phyloP scores from a whole-genome alignment of 208 protist genomes.

The Wallacemonas rigidus region DNA sequence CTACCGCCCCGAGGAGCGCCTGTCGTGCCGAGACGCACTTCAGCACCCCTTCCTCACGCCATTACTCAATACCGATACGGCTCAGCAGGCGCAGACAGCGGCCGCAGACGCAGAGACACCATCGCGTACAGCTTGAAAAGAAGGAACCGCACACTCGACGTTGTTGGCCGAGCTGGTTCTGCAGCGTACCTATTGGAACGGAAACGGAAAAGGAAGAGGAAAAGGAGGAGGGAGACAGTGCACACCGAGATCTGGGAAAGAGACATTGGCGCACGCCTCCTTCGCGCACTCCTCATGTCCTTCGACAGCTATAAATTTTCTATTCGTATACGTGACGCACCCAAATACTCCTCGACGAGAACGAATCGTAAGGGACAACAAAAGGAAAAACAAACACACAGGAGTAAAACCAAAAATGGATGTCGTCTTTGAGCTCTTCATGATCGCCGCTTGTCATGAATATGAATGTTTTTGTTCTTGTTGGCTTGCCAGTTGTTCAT shows the following conservation, averaged over 20 bases:
- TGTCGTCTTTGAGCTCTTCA: slow-evolving; percentile 1
- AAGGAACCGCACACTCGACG: neutral
- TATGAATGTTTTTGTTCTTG: slow-evolving; percentile 14
- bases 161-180: too few relatives aligned
- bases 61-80: slow-evolving; percentile 41
- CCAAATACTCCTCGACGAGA: too few relatives aligned
- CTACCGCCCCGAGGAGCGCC: slow-evolving; percentile 66
- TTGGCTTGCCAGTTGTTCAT: neutral
- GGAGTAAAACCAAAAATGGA: neutral
- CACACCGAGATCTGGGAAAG: neutral
- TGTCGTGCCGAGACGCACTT: slow-evolving; percentile 74
- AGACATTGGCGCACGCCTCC: neutral
- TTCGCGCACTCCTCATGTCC: too few relatives aligned
- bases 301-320: too few relatives aligned
- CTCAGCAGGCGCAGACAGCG: slow-evolving; percentile 11
- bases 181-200: neutral
- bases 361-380: neutral
- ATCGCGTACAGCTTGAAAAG: neutral
- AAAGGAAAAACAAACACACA: neutral
- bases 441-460: slow-evolving; percentile 9
- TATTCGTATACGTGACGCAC: too few relatives aligned
- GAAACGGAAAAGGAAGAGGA: neutral
- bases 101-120: neutral
- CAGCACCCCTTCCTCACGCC: slow-evolving; percentile 72
- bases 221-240: neutral